Evolutionary conservation across 106 monocot species (phyloP), one percentile per base, ranked within the genome.

Genomic region (Vanilla planifolia): DNA sequence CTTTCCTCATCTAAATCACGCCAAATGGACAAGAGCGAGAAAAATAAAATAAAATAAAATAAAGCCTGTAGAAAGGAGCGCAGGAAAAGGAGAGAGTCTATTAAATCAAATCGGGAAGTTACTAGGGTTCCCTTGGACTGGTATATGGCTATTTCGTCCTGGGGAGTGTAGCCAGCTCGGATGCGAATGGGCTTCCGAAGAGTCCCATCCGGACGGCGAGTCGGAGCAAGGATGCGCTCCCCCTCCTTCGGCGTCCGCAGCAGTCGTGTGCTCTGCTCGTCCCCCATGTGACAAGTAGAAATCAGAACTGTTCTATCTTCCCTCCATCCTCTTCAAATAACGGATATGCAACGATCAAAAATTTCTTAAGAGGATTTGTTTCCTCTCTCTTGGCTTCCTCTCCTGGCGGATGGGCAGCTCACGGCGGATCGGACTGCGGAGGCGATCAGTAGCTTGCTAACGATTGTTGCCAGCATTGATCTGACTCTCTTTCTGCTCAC

Each of bases 101-200:
- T 14, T 26, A 7, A 16, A 29, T 48, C 35, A 48, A 16, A 14
- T n/a, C n/a, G n/a, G n/a, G n/a, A n/a, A 44, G 69, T 74, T 58
- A 93, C 93, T 2, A 82, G 77, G 20, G 75, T 67, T 37, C 94
- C 94, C 42, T 95, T 95, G 61, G 94, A 75, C 83, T 95, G 94
- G 72, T 95, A 95, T 68, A 89, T 89, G 65, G 94, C 94, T 67
- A 95, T 83, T 68, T 95, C 94, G 67, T 95, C 94, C 63, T 89
- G 94, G n/a, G 94, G 85, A 13, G 76, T 75, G 71, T 95, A 95
- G 16, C 94, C 94, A 19, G 94, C 94, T 46, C 94, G 76, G 77
- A 95, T 95, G 8, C 94, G 82, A 57, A 95, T 69, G 63, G 89
- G 72, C 80, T 95, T 95, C 11, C 94, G 79, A 29, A 80, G 73